These are phyloP conservation scores for Pezicula radicicola DNA, from an alignment of 2,329 filamentous ascomycete species.

Conservation along the genomic window DNA sequence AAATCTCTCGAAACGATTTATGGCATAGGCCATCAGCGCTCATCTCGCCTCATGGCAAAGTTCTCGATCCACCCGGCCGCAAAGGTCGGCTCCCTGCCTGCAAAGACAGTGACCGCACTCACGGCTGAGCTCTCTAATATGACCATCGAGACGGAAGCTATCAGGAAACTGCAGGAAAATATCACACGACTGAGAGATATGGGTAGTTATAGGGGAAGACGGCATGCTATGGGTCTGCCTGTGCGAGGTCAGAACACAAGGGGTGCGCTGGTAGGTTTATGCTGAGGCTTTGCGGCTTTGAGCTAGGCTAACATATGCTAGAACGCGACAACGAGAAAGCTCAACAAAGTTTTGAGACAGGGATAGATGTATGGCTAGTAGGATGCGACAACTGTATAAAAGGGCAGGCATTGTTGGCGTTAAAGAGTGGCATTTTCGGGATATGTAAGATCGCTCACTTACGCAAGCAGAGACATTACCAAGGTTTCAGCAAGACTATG, in stretches of 20 bases:
- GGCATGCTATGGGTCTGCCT: slow-evolving; percentile 90
- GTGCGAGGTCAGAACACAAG: slow-evolving; percentile 88
- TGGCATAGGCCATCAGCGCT: slow-evolving; percentile 70
- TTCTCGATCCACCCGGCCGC: slow-evolving; percentile 84
- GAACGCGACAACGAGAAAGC: slow-evolving; percentile 56
- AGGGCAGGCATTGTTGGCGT: not conserved
- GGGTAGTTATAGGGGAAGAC: slow-evolving; percentile 80
- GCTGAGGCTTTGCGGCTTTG: not conserved
- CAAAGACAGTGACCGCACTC: slow-evolving; percentile 75
- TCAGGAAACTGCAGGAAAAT: slow-evolving; percentile 76
- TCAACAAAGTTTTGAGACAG: slow-evolving; percentile 55
- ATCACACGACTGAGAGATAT: slow-evolving; percentile 86
- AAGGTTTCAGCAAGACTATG: too few relatives aligned
- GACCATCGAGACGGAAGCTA: slow-evolving; percentile 90
- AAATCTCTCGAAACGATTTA: slow-evolving; percentile 83
- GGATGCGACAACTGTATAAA: not conserved
- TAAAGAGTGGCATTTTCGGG: not conserved
- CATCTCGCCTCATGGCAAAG: slow-evolving; percentile 77
- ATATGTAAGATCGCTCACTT: too few relatives aligned
- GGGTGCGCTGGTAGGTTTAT: slow-evolving; percentile 53
- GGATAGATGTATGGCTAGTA: slow-evolving; percentile 25
- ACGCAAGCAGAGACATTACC: too few relatives aligned
- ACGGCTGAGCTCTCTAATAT: slow-evolving; percentile 84
- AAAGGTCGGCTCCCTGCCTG: slow-evolving; percentile 70
- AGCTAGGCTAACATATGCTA: slow-evolving; percentile 28